phyloP scores from a whole-genome alignment of 75 land plant species.

The Pinus albicaulis region DNA sequence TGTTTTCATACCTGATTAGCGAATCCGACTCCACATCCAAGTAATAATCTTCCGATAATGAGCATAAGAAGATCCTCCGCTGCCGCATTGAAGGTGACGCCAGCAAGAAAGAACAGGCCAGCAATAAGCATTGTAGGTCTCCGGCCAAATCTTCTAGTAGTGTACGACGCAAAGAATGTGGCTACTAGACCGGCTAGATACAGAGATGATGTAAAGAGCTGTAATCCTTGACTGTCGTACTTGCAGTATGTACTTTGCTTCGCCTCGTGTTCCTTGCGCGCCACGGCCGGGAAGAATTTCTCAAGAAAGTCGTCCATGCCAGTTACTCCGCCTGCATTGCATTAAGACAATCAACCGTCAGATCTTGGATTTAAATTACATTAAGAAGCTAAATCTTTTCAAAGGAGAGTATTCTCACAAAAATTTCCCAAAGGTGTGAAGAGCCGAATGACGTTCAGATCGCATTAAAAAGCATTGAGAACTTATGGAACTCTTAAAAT shows the following conservation, averaged over 20 bases:
- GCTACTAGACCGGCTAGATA: conserved; percentile 76
- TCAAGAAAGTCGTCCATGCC: conserved; percentile 87
- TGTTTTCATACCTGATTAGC: conserved; percentile 37
- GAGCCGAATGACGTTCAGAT: too few relatives aligned
- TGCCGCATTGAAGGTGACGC: conserved; percentile 29
- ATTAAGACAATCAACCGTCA: background rate
- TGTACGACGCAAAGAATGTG: conserved; percentile 57
- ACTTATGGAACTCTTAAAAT: too few relatives aligned
- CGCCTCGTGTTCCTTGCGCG: background rate
- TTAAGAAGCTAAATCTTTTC: too few relatives aligned
- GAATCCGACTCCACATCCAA: conserved; percentile 56
- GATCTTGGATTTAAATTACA: too few relatives aligned
- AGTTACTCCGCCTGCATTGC: conserved; percentile 37
- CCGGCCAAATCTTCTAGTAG: conserved; percentile 51
- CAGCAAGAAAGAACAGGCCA: conserved; percentile 32
- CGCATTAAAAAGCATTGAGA: too few relatives aligned
- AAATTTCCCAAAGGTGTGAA: too few relatives aligned
- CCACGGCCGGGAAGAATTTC: conserved; percentile 55
- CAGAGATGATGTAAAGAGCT: conserved; percentile 73
- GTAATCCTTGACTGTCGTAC: conserved; percentile 64
- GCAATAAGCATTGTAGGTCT: conserved; percentile 59
- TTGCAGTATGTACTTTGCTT: conserved; percentile 38
- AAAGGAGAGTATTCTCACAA: too few relatives aligned
- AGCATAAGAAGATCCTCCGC: conserved; percentile 35
- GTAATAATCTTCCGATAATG: conserved; percentile 40